A percentile compares a stretch with the other conserved stretches of the same genome.
Evolutionary conservation across 2,329 filamentous ascomycete genomes (phyloP).

Genomic region (Pseudogymnoascus verrucosus): DNA sequence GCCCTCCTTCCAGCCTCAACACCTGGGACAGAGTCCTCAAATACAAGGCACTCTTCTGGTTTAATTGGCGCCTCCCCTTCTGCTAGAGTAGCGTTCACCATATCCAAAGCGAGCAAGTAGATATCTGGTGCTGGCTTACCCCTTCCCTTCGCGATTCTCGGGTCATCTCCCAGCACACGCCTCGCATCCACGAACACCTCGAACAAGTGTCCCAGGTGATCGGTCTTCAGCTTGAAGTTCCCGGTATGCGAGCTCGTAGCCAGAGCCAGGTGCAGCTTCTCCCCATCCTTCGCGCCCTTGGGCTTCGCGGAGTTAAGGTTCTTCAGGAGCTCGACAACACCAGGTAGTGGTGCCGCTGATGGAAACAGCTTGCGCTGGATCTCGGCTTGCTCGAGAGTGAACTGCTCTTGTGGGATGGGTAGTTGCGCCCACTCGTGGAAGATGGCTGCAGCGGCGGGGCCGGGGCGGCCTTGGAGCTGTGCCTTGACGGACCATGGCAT

Average conservation of each 20-base stretch:
- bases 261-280: slow-evolving; percentile 66
- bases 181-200: slow-evolving; percentile 60
- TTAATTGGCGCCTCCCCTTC: slow-evolving; percentile 56
- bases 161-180: slow-evolving; percentile 78
- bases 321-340: slow-evolving; percentile 60
- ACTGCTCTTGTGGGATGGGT: slow-evolving; percentile 65
- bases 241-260: slow-evolving; percentile 58
- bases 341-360: slow-evolving; percentile 66
- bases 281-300: slow-evolving; percentile 28
- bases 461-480: slow-evolving; percentile 45
- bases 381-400: slow-evolving; percentile 46
- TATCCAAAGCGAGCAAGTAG: slow-evolving; percentile 76
- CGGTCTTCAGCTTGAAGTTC: slow-evolving; percentile 30
- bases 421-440: slow-evolving; percentile 79
- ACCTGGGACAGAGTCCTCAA: slow-evolving; percentile 90
- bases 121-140: slow-evolving; percentile 96
- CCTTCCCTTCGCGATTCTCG: slow-evolving; percentile 65
- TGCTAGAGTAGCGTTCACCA: slow-evolving; percentile 68
- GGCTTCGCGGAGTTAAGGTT: slow-evolving; percentile 36
- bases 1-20: slow-evolving; percentile 85
- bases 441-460: slow-evolving; percentile 42
- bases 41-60: slow-evolving; percentile 87
- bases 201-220: slow-evolving; percentile 50
- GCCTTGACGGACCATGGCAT: slow-evolving; percentile 96
- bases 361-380: slow-evolving; percentile 70